A percentile compares a stretch with the other conserved stretches of the same genome.
Conservation (phyloP, 1,139 yeast genomes). For the Spathaspora sp. region DNA sequence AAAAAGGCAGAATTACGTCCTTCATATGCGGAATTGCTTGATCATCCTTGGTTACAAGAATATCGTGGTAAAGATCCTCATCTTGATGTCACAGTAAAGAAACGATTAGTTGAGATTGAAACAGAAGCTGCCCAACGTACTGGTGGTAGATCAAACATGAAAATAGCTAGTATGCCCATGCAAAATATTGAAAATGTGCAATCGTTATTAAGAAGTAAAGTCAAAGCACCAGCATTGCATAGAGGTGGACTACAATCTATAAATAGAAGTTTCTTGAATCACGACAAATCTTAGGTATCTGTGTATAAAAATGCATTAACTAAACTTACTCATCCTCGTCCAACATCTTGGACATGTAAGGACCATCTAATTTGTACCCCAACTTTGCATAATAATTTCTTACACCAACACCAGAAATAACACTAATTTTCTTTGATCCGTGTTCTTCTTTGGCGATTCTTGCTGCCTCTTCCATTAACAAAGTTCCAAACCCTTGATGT, state of each 20-base stretch:
- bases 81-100: constrained; percentile 40
- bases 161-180: constrained; percentile 13
- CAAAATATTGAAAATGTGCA: constrained; percentile 34
- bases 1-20: constrained; percentile 84
- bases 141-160: constrained; percentile 14
- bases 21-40: constrained; percentile 68
- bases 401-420: constrained; percentile 97
- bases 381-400: constrained; percentile 90
- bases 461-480: constrained; percentile 97
- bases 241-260: constrained; percentile 33
- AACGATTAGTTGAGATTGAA: constrained; percentile 31
- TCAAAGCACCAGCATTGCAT: constrained; percentile 45
- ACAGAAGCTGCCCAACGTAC: constrained; percentile 18
- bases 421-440: constrained; percentile 87
- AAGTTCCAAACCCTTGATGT: constrained; percentile 98
- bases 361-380: constrained; percentile 93
- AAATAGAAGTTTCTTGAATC: constrained; percentile 14
- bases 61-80: constrained; percentile 44
- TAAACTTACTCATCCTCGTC: constrained; percentile 5
- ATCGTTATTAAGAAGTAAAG: constrained; percentile 37
- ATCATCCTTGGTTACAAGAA: constrained; percentile 79
- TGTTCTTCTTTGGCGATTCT: constrained; percentile 94
- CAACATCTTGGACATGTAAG: constrained; percentile 70
- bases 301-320: neutral
- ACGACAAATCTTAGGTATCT: constrained; percentile 1